Percentiles rank a stretch among this genome's conserved stretches.
phyloP scores from a whole-genome alignment of 2,329 filamentous ascomycete genomes.

The Claviceps quebecensis region DNA sequence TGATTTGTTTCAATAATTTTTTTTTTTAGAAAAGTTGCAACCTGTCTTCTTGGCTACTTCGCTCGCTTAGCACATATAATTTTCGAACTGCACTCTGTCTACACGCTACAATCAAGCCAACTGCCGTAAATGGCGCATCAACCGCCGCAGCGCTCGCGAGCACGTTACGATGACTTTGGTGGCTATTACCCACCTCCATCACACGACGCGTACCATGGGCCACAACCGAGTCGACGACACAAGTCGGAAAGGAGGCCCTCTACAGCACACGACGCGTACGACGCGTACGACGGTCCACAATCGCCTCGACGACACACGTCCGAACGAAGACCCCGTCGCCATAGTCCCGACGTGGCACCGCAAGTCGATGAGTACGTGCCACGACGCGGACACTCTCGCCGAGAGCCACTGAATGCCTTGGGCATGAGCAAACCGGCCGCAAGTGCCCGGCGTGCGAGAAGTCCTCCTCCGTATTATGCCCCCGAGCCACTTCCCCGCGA shows the following conservation, averaged over 20 bases:
- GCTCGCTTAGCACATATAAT: not conserved
- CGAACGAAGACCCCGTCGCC: conserved; percentile 9
- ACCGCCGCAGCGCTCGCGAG: conserved; percentile 12
- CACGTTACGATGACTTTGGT: conserved; percentile 14
- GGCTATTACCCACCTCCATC: conserved; percentile 9
- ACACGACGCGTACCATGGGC: not conserved
- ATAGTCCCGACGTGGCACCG: conserved; percentile 6
- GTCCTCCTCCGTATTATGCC: conserved; percentile 6
- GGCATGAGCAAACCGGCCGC: not conserved
- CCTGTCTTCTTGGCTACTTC: not conserved
- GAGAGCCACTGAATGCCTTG: conserved; percentile 3
- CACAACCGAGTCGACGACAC: conserved; percentile 11
- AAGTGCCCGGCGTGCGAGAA: conserved; percentile 5
- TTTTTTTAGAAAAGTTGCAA: not conserved
- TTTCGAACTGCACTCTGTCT: not conserved
- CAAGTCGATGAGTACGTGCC: conserved; percentile 6
- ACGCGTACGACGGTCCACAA: conserved; percentile 2
- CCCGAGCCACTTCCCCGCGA: conserved; percentile 5
- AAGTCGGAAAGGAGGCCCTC: conserved; percentile 11
- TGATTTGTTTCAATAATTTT: too few species aligned
- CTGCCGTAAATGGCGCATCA: conserved; percentile 6
- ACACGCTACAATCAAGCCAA: not conserved
- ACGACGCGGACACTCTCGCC: conserved; percentile 5
- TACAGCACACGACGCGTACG: too few species aligned
- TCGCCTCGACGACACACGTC: conserved; percentile 13